Evolutionary conservation across 2,329 filamentous ascomycete species (phyloP), one percentile per base, ranked within the genome.

Genomic region (Biscogniauxia sp.): DNA sequence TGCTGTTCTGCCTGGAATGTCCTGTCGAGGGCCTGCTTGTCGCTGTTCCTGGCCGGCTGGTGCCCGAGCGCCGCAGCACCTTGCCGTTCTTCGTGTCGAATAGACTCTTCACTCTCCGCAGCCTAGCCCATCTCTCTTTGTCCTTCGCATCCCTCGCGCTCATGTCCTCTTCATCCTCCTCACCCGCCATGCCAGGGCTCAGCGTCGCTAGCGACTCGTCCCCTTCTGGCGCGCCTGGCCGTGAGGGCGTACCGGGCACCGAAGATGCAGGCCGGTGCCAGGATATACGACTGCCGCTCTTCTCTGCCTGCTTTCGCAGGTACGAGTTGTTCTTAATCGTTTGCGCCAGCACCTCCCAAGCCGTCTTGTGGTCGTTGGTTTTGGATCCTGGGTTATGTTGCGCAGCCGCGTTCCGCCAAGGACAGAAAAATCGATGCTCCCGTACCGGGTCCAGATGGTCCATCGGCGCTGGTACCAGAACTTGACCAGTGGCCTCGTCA

Each of bases 381-480:
- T 71, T 74, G 13, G 75, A 70, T 37, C 77, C 78, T 1, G 77
- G 73, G 57, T 79, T 79, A 58, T 82, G 86, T 72, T 93, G 90
- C 1, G 85, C 82, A 11, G 77, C 69, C 2, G 84, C 75, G 66
- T 87, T 91, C 61, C 88, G 82, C 91, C 91, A 95, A 0, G 91
- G 91, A 67, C 91, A 95, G 70, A 93, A 95, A 70, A 92, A 90
- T 63, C 92, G 86, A 74, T 95, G 91, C 73, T 93, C 89, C 5
- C 82, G 82, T 1, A 88, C 76, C 4, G 87, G 86, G 69, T 94
- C 88, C 1, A 95, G 80, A 59, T 84, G 80, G 66, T 85, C 83
- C 81, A 90, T 88, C 1, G 84, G 83, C 2, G 87, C 84, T 1
- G 84, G 82, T 4, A 84, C 80, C 11, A 88, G 74, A 9, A 87